phyloP scores from a whole-genome alignment of 208 protist species.

The Trypanosoma vivax region DNA sequence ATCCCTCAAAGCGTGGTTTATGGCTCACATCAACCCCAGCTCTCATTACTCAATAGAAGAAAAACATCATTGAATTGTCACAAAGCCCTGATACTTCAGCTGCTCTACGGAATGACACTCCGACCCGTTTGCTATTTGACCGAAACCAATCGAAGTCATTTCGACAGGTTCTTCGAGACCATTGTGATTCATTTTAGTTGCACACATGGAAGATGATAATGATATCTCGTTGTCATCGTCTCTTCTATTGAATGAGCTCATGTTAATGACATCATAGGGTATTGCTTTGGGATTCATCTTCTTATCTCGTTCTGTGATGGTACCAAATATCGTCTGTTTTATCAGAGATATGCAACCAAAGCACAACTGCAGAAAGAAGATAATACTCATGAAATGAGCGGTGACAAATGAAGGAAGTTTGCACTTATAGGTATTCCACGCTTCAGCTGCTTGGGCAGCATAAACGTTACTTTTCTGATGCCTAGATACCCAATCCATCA shows the following conservation, averaged over 20 bases:
- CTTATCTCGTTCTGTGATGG: conserved; percentile 5
- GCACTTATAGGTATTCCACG: conserved; percentile 19
- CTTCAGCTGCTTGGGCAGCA: background rate
- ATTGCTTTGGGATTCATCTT: conserved; percentile 3
- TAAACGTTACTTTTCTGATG: background rate
- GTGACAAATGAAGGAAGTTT: conserved; percentile 45
- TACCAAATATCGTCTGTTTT: conserved; percentile 16
- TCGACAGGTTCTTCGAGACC: no score
- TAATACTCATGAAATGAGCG: conserved; percentile 59
- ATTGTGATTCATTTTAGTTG: no score
- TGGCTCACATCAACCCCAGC: no score
- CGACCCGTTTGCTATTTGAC: no score
- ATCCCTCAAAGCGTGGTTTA: no score
- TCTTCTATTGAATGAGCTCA: background rate
- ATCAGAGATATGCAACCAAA: conserved; percentile 27
- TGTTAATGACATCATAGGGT: conserved; percentile 4
- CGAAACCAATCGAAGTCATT: no score
- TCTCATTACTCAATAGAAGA: no score
- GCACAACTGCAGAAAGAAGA: conserved; percentile 50
- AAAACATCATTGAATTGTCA: no score
- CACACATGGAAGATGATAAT: no score
- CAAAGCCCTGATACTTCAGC: no score
- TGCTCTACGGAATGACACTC: no score
- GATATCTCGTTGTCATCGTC: background rate
- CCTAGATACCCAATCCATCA: no score